Base-by-base conservation (phyloP, 352 stramenopile species). In the Phytophthora foliorum region DNA sequence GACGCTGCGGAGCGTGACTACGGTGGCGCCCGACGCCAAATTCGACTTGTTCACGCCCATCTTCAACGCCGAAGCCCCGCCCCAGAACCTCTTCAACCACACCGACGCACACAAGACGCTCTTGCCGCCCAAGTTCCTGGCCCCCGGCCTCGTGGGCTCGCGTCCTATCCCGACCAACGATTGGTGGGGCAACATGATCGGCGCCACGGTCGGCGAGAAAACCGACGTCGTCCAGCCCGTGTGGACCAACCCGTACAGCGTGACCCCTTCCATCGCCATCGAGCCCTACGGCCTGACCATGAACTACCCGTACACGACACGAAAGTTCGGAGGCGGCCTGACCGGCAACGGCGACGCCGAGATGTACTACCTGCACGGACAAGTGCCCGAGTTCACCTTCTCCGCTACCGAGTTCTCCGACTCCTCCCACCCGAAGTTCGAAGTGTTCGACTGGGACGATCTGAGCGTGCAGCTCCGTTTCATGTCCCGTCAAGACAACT, bases 141-240 rank as follows among this genome's bases (percentile, higher is more conserved):
- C 78, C 0, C n/a, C 81, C 6, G 77, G 75, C 0, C 22, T 83
- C 17, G 71, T 87, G 25, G 81, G 78, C 24, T 76, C 62, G 6
- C 76, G 71, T 10, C 49, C 81, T 16, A 88, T 90, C 46, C 82
- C 82, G 19, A 92, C 84, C 24, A 92, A 92, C 63, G 77, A 88
- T 53, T 92, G 84, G 84, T 92, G 84, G 84, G 82, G 80, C 46
- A 92, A 91, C 63, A 71, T 92, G 21, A 92, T 92, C 59, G 78
- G 72, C 36, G 54, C 73, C 32, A 72, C 64, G 6, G 24, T 61
- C 59, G 25, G 68, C 17, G 39, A 77, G 2, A 22, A 69, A 16
- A 49, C 42, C 19, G 78, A 92, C 22, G 57, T 75, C 55, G 63
- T 89, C 41, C 66, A 88, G 25, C 77, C 80, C 2, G 81, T 85